phyloP scores from a whole-genome alignment of 2,329 filamentous ascomycete genomes.

The Pseudocercospora cruenta region DNA sequence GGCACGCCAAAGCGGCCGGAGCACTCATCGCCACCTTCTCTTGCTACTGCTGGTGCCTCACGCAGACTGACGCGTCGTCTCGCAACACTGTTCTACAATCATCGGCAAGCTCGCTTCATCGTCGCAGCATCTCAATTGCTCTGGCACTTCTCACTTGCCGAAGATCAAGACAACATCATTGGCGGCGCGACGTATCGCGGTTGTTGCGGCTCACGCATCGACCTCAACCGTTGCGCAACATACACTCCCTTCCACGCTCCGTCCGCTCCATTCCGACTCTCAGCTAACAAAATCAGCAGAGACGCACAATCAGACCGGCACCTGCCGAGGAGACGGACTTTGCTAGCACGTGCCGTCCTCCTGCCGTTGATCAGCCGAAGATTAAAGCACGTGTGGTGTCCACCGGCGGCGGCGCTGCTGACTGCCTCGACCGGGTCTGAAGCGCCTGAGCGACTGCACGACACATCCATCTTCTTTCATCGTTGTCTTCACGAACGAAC shows the following conservation, averaged over 20 bases:
- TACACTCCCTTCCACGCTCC: not conserved
- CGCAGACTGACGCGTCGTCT: not conserved
- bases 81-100: not conserved
- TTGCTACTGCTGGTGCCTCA: not conserved
- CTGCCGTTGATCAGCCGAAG: not conserved
- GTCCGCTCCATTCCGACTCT: not conserved
- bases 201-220: not conserved
- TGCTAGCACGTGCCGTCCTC: not conserved
- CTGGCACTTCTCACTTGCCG: not conserved
- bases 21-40: not conserved
- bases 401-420: not conserved
- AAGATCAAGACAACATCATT: not conserved
- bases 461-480: not conserved
- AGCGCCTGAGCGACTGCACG: not conserved
- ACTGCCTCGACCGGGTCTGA: conserved; percentile 4
- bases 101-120: not conserved
- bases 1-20: not conserved
- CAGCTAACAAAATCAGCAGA: not conserved
- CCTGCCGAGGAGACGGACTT: not conserved
- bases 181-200: no score
- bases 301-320: not conserved
- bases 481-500: not conserved
- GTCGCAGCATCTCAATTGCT: not conserved
- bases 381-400: not conserved
- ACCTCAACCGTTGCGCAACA: not conserved